These are phyloP conservation scores for Rhododendron molle DNA, from an alignment of 148 eudicot species.

Conservation along the genomic window DNA sequence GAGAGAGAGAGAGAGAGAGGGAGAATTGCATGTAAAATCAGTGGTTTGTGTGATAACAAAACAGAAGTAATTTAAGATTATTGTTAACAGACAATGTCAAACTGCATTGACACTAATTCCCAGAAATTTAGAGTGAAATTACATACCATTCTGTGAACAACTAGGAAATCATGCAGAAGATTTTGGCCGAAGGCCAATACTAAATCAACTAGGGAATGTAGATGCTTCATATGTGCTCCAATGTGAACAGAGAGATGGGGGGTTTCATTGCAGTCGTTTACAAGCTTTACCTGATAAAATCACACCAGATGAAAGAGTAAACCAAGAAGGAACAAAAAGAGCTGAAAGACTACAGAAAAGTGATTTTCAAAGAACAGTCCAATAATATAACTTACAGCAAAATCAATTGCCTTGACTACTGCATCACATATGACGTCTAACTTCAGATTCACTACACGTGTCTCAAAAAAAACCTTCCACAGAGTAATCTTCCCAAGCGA, in stretches of 20 bases:
- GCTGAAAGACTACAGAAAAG: background rate
- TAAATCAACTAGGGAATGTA: slow-evolving; percentile 43
- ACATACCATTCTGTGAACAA: slow-evolving; percentile 63
- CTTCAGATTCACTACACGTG: slow-evolving; percentile 45
- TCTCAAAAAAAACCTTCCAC: slow-evolving; percentile 51
- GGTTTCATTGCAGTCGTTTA: slow-evolving; percentile 16
- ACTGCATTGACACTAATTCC: background rate
- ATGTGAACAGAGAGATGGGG: slow-evolving; percentile 25
- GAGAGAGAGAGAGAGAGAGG: background rate
- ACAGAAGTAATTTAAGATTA: background rate
- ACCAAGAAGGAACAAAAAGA: background rate
- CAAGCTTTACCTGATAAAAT: slow-evolving; percentile 52
- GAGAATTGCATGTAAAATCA: background rate
- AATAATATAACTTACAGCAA: slow-evolving; percentile 49
- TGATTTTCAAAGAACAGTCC: background rate
- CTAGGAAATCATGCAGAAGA: slow-evolving; percentile 69
- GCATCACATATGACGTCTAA: slow-evolving; percentile 47
- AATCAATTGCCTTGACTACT: slow-evolving; percentile 35
- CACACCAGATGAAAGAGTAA: slow-evolving; percentile 12
- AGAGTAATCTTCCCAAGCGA: slow-evolving; percentile 46
- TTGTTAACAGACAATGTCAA: background rate
- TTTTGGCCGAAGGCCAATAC: slow-evolving; percentile 50
- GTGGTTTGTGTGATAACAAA: background rate
- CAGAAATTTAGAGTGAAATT: background rate
- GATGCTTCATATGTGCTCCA: slow-evolving; percentile 35